Evolutionary conservation across 352 stramenopile genomes (phyloP).

Genomic region (Plasmopara halstedii): DNA sequence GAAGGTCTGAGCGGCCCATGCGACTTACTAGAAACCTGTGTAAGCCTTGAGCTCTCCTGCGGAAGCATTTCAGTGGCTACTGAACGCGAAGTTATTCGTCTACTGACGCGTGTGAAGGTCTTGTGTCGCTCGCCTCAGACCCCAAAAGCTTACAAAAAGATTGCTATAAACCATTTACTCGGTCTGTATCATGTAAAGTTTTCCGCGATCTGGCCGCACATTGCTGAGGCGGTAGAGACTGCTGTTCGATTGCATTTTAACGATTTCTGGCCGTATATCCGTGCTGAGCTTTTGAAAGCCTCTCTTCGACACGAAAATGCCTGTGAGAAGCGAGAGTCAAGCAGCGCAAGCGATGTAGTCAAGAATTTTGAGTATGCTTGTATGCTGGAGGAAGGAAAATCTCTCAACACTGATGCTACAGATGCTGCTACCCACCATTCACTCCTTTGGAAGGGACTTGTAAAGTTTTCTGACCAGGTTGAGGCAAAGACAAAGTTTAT

Average conservation of each 20-base stretch:
- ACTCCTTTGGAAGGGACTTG: slow-evolving; percentile 74
- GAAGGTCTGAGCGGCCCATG: slow-evolving; percentile 49
- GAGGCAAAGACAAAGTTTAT: slow-evolving; percentile 84
- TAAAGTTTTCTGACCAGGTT: slow-evolving; percentile 63
- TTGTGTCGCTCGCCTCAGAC: slow-evolving; percentile 62
- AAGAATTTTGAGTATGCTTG: slow-evolving; percentile 47
- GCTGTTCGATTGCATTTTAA: slow-evolving; percentile 46
- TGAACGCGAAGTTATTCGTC: slow-evolving; percentile 74
- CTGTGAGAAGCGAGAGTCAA: slow-evolving; percentile 6
- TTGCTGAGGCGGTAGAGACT: slow-evolving; percentile 62
- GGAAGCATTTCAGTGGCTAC: slow-evolving; percentile 54
- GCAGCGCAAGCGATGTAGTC: slow-evolving; percentile 9
- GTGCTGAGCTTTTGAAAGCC: slow-evolving; percentile 39
- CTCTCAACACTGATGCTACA: slow-evolving; percentile 40
- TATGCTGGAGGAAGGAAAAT: slow-evolving; percentile 41
- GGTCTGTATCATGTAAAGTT: slow-evolving; percentile 87
- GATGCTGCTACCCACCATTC: slow-evolving; percentile 67
- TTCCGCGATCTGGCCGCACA: slow-evolving; percentile 76
- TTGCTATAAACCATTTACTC: slow-evolving; percentile 67
- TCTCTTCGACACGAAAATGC: slow-evolving; percentile 35
- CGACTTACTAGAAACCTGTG: slow-evolving; percentile 54
- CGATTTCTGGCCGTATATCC: slow-evolving; percentile 53
- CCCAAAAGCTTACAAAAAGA: slow-evolving; percentile 67
- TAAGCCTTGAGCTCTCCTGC: slow-evolving; percentile 58
- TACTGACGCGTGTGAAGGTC: slow-evolving; percentile 76